Evolutionary conservation across 805 yeast species (phyloP), one percentile per base, ranked within the genome.

Genomic region (Wickerhamiella alocasiicola): DNA sequence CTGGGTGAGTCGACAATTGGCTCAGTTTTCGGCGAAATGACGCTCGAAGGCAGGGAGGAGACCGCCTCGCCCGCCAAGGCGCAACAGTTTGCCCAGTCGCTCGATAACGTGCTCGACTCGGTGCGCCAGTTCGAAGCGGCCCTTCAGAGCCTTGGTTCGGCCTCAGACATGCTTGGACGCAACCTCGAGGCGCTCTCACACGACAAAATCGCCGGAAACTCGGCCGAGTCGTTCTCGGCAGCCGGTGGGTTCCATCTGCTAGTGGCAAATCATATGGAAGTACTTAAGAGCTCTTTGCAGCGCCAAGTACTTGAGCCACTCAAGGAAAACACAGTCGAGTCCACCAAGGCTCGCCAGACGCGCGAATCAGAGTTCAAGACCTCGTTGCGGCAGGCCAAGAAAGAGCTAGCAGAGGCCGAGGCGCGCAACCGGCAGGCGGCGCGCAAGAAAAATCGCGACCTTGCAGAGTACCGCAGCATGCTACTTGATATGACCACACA

Each of bases 221-320:
- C 73, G 1, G 69, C 77, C 2, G 79, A 78, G 48, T 83, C 83
- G 6, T 56, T 83, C 12, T 60, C 74, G 49, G 70, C 75, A 36
- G 81, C 87, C 2, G 78, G 84, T 31, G 94, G 94, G 0, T 62
- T 84, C 41, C 87, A 81, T 49, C 76, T 72, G 52, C 64, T 84
- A 31, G 70, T 81, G 15, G 76, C 88, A 0, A 82, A 81, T 55
- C 91, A 82, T 54, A 79, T 80, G 46, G 77, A 76, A 46, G 72
- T 84, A 11, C 64, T 84, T 48, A 69, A 83, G 12, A 63, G 74
- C 40, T 60, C 75, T 34, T 56, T 83, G 1, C 59, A 62, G n/a
- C 53, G 64, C n/a, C 65, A 69, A 25, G 72, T 83, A 50, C 74
- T 69, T 41, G 62, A 56, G 12, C 81, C 83, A 0, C 60, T 80